Conservation (phyloP, 2,329 filamentous ascomycete species). For the Paecilomyces formosus region DNA sequence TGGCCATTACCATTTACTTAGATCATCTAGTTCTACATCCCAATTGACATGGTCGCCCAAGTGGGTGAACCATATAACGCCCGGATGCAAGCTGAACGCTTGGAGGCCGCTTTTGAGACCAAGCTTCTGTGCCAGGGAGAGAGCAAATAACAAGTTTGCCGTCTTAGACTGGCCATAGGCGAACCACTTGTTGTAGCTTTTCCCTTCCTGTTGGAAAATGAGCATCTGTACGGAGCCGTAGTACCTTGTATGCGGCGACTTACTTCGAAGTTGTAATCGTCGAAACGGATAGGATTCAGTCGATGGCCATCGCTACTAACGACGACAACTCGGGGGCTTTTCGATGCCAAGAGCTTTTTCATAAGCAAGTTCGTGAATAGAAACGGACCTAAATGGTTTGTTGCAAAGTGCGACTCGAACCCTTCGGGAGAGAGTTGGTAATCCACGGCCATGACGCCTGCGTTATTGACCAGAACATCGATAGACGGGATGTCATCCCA, state of each 20-base stretch:
- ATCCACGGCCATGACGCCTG: conserved; percentile 30
- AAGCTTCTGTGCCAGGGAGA: conserved; percentile 5
- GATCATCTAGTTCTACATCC: neutral
- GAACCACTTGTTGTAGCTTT: conserved; percentile 4
- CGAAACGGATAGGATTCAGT: conserved; percentile 34
- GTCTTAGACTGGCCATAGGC: conserved; percentile 8
- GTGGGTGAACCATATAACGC: neutral
- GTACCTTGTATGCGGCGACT: neutral
- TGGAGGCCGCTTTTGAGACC: conserved; percentile 2
- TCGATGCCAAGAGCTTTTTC: conserved; percentile 17
- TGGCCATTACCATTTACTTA: neutral
- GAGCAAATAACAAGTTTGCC: conserved; percentile 4
- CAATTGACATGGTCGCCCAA: neutral
- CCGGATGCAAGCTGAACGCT: conserved; percentile 6
- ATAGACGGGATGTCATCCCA: conserved; percentile 21
- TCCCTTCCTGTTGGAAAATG: neutral
- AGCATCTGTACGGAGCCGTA: neutral
- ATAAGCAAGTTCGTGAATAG: conserved; percentile 34
- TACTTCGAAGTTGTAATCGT: conserved; percentile 40
- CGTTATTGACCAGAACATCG: conserved; percentile 38
- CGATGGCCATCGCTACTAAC: conserved; percentile 40
- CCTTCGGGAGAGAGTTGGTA: conserved; percentile 24
- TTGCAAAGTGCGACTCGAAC: conserved; percentile 31
- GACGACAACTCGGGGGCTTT: conserved; percentile 33
- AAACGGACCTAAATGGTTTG: conserved; percentile 34